Percentiles rank a stretch among this genome's conserved stretches.
phyloP scores from a whole-genome alignment of 2,329 filamentous ascomycete genomes.

The Pseudopyricularia cyperi region DNA sequence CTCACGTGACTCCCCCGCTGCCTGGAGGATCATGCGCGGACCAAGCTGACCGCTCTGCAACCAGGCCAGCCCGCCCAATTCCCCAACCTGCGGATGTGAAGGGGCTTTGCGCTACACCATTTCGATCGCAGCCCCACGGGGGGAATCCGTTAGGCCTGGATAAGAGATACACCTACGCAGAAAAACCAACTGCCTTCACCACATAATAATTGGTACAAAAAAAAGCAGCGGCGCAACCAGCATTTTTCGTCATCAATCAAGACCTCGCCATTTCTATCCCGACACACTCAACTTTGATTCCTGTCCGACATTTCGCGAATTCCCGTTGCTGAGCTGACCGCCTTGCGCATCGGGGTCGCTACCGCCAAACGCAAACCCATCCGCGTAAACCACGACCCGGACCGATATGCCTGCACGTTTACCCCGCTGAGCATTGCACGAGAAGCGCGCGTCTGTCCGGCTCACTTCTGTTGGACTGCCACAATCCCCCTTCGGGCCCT shows the following conservation, averaged over 20 bases:
- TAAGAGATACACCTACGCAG: not conserved
- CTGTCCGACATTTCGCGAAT: not conserved
- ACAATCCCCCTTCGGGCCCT: not conserved
- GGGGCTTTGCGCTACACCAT: not conserved
- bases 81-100: not conserved
- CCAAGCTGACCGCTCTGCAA: not conserved
- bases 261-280: not conserved
- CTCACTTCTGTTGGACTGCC: not conserved
- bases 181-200: not conserved
- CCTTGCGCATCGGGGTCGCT: not conserved
- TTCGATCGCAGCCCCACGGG: not conserved
- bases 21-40: not conserved
- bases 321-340: not conserved
- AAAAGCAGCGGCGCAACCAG: not conserved
- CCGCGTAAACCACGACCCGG: not conserved
- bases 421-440: conserved; percentile 2
- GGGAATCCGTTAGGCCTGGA: not conserved
- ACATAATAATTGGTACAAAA: not conserved
- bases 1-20: not conserved
- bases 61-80: not conserved
- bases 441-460: conserved; percentile 2
- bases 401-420: conserved; percentile 2
- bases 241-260: not conserved
- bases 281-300: not conserved
- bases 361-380: not conserved